A percentile compares a stretch with the other conserved stretches of the same genome.
These are phyloP conservation scores for Citrus mangshanensis DNA, from an alignment of 345 rosid species.

Conservation along the genomic window DNA sequence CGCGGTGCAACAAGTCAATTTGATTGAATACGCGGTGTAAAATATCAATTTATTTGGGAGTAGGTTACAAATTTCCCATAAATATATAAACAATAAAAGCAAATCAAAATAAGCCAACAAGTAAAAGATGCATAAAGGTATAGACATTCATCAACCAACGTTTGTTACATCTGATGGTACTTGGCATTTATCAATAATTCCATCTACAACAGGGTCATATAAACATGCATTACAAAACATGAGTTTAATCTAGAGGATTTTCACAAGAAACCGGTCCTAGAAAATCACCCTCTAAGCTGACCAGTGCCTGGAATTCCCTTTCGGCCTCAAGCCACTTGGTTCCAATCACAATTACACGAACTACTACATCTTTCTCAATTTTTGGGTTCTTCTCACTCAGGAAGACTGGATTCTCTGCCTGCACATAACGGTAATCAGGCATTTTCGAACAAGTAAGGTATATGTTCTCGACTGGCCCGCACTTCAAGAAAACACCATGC, in stretches of 20 bases:
- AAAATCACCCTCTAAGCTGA: slow-evolving; percentile 75
- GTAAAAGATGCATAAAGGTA: too few relatives aligned
- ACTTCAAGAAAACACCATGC: slow-evolving; percentile 80
- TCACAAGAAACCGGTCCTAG: slow-evolving; percentile 54
- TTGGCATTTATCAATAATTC: background rate
- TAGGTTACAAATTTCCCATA: accelerated
- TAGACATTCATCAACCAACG: too few relatives aligned
- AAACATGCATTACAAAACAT: background rate
- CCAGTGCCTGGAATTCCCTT: slow-evolving; percentile 81
- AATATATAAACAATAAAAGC: too few relatives aligned
- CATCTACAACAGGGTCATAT: background rate
- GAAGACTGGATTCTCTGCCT: slow-evolving; percentile 71
- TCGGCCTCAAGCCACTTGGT: slow-evolving; percentile 79
- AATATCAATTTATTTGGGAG: too few relatives aligned
- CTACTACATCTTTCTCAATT: slow-evolving; percentile 49
- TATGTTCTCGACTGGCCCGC: slow-evolving; percentile 59
- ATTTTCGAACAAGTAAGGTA: slow-evolving; percentile 61
- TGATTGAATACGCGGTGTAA: accelerated
- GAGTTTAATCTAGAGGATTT: background rate
- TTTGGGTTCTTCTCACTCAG: slow-evolving; percentile 54
- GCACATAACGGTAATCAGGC: slow-evolving; percentile 59
- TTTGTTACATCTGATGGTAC: too few relatives aligned
- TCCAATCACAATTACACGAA: slow-evolving; percentile 68
- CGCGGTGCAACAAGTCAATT: too few relatives aligned
- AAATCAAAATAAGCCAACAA: too few relatives aligned